Conservation (phyloP, 2,329 filamentous ascomycete species). For the Colletotrichum eremochloae region DNA sequence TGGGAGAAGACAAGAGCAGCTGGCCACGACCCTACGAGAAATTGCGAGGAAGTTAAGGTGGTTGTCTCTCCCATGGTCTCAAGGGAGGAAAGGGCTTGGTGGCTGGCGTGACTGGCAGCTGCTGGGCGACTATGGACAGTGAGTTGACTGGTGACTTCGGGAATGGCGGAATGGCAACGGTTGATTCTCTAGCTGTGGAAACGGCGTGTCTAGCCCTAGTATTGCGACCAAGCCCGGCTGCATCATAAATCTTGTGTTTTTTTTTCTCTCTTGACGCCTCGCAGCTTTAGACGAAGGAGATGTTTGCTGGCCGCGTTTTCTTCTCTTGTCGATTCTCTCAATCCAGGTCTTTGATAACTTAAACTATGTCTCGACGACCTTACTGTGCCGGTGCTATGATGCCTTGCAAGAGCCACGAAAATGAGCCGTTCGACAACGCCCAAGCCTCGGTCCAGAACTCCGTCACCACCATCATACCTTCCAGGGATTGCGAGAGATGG, state of each 20-base stretch:
- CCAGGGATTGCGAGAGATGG: constrained; percentile 18
- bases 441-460: constrained; percentile 14
- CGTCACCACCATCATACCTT: constrained; percentile 29
- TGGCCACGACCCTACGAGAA: constrained; percentile 33
- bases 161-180: constrained; percentile 46
- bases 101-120: constrained; percentile 43
- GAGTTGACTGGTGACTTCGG: constrained; percentile 39
- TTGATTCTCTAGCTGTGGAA: constrained; percentile 41
- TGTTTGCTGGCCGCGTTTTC: constrained; percentile 42
- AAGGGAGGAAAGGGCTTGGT: constrained; percentile 18
- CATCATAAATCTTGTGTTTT: constrained; percentile 61
- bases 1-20: constrained; percentile 30
- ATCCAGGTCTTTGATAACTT: constrained; percentile 42
- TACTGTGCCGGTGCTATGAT: background rate
- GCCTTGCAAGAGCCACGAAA: background rate
- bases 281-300: constrained; percentile 55
- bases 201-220: constrained; percentile 48
- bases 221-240: constrained; percentile 56
- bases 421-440: background rate
- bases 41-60: constrained; percentile 29
- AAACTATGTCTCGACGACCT: background rate
- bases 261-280: constrained; percentile 56
- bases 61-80: constrained; percentile 25
- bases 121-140: constrained; percentile 49
- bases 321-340: constrained; percentile 43